Evolutionary conservation across 2,329 filamentous ascomycete genomes (phyloP), one percentile per base, ranked within the genome.

Genomic region (Cylindrodendrum hubeiense): DNA sequence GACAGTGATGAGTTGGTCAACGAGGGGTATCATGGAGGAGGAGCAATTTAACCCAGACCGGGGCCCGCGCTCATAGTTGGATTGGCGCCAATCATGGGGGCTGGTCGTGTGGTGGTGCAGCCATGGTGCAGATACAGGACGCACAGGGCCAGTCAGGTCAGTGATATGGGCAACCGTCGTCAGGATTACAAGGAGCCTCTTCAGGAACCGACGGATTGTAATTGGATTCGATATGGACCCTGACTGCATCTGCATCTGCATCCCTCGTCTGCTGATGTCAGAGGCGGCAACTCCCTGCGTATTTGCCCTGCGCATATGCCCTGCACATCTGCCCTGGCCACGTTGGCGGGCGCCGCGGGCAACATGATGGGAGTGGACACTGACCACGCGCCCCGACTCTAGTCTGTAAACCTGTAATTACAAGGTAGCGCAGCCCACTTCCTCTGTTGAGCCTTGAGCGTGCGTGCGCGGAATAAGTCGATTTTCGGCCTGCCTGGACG

Each of bases 1-100:
- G 59, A 43, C 30, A 12, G 28, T 30, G 28, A 9, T n/a, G n/a
- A 39, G 37, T 28, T 12, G 24, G 52, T n/a, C 17, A 30, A 39
- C 19, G 41, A 44, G 54, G 47, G 60, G 54, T 50, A 50, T 51
- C 26, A 26, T 51, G 55, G 50, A 53, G n/a, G 49, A 19, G 49
- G 47, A 50, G 43, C 49, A 64, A 59, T 64, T 59, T 63, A 58
- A 63, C 46, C 41, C 43, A 58, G 47, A 58, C 55, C 52, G 5
- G 56, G 53, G 46, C 46, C 34, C 12, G 21, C 37, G 47, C 53
- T 56, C n/a, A 39, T 55, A 26, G 37, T 15, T 43, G 12, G 34
- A 28, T 53, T 53, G 22, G 51, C 22, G 51, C 22, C 34, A 33
- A 22, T 28, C 17, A 55, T 28, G 26, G 24, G 37, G 41, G 41